Conservation (phyloP, 306 rosid species). For the Albizia julibrissin region DNA sequence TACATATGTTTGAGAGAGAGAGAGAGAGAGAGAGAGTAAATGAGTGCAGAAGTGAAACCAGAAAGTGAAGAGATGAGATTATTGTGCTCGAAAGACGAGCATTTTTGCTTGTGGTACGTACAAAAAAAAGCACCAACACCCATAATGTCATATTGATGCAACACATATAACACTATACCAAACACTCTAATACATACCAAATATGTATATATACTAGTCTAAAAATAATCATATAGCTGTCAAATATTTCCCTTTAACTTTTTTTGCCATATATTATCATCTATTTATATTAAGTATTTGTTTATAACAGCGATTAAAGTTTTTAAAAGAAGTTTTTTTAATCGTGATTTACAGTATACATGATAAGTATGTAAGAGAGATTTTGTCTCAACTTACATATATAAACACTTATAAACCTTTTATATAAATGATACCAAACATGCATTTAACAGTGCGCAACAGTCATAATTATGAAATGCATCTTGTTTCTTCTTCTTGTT, state of each 20-base stretch:
- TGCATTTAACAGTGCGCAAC: too few relatives aligned
- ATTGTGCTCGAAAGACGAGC: constrained; percentile 6
- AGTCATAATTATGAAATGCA: too few relatives aligned
- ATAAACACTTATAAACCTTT: too few relatives aligned
- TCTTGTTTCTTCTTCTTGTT: too few relatives aligned
- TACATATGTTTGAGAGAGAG: neutral
- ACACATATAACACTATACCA: too few relatives aligned
- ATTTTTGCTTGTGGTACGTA: constrained; percentile 27
- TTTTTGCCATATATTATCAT: neutral
- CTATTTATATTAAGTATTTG: too few relatives aligned
- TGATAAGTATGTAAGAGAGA: too few relatives aligned
- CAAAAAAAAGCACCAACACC: neutral
- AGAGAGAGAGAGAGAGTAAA: constrained; percentile 27
- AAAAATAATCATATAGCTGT: neutral
- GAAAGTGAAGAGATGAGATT: constrained; percentile 5
- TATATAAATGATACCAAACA: too few relatives aligned
- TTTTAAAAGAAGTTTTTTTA: too few relatives aligned
- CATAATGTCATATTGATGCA: neutral
- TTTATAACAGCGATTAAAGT: too few relatives aligned
- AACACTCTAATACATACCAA: neutral
- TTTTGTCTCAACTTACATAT: too few relatives aligned
- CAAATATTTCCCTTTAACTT: neutral
- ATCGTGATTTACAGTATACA: too few relatives aligned
- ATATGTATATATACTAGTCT: neutral
- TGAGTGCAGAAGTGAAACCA: constrained; percentile 29